Evolutionary conservation across 2,329 filamentous ascomycete species (phyloP), one percentile per base, ranked within the genome.

Genomic region (Lecanicillium sp.): DNA sequence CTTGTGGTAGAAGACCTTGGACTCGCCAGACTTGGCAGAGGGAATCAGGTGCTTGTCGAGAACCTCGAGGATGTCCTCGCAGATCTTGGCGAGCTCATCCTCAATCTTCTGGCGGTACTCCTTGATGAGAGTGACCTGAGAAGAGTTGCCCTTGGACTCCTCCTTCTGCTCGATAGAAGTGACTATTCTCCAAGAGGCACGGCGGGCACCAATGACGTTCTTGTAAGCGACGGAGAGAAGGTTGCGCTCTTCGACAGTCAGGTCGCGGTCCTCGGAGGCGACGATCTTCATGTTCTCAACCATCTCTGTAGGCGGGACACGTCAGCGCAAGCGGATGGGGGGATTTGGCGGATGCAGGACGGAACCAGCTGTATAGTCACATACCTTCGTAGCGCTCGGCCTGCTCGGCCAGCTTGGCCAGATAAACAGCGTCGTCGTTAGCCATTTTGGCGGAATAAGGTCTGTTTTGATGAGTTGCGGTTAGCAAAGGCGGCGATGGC

Each of bases 1-100:
- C 86, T 97, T 97, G 86, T 97, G 90, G 78, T 96, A 96, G 78
- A 97, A 97, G 62, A 97, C 91, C 84, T 96, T 96, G 64, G 90
- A 95, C 79, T 97, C 91, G 73, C 90, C 91, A 64, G 83, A 89
- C 79, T 93, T 86, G 61, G 91, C 91, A 62, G 87, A 93, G 62
- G 89, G 87, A 64, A 97, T 96, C 65, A 97, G 79, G 77, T 91
- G 87, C 74, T 91, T 74, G 75, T 96, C 90, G 51, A 97, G 83
- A 62, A 95, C 90, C 62, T 94, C 87, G 56, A 97, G 85, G 67
- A 97, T 93, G 67, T 97, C 91, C 68, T 95, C 86, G 77, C 91
- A 96, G 77, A 97, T 93, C 79, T 94, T 93, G 70, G 86, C 90
- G 52, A 97, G 85, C 78, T 97, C 91, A 63, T 79, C 78, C 83